These are phyloP conservation scores for Backusella liffmaniae DNA, from an alignment of 192 early-diverging fungal genomes.

Conservation along the genomic window DNA sequence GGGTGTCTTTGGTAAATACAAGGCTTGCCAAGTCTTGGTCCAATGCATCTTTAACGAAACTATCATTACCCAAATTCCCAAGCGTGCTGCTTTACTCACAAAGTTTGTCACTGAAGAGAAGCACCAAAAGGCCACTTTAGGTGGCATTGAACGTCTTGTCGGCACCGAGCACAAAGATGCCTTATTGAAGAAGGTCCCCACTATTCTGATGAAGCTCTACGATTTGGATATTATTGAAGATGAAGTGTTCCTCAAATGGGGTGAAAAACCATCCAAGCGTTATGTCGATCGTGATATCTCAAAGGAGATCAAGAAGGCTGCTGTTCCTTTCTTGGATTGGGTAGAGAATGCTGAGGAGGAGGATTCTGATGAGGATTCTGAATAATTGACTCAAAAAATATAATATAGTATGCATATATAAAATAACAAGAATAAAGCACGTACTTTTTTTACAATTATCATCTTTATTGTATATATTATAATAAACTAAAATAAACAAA, in stretches of 20 bases:
- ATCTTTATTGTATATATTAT: too few relatives aligned
- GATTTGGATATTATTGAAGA: constrained; percentile 91
- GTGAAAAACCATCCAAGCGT: constrained; percentile 68
- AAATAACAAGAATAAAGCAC: background rate
- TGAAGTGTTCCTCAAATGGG: constrained; percentile 88
- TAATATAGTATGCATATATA: background rate
- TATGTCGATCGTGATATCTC: constrained; percentile 82
- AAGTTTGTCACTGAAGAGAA: constrained; percentile 81
- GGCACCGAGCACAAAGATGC: constrained; percentile 51
- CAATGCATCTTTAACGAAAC: constrained; percentile 77
- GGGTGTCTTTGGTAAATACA: constrained; percentile 70
- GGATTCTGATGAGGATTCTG: constrained; percentile 54
- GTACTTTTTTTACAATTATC: too few relatives aligned
- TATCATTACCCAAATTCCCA: constrained; percentile 66
- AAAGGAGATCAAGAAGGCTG: constrained; percentile 82
- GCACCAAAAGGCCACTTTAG: constrained; percentile 83
- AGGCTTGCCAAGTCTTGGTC: constrained; percentile 77
- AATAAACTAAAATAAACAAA: too few relatives aligned
- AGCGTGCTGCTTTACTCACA: constrained; percentile 66
- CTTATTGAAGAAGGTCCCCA: constrained; percentile 64
- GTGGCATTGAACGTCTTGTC: constrained; percentile 88
- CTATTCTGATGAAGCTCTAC: constrained; percentile 87
- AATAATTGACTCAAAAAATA: background rate
- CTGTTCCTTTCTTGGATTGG: constrained; percentile 91
- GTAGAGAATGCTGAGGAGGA: constrained; percentile 87